Evolutionary conservation across 805 yeast genomes (phyloP).

Genomic region (Pichia occidentalis): DNA sequence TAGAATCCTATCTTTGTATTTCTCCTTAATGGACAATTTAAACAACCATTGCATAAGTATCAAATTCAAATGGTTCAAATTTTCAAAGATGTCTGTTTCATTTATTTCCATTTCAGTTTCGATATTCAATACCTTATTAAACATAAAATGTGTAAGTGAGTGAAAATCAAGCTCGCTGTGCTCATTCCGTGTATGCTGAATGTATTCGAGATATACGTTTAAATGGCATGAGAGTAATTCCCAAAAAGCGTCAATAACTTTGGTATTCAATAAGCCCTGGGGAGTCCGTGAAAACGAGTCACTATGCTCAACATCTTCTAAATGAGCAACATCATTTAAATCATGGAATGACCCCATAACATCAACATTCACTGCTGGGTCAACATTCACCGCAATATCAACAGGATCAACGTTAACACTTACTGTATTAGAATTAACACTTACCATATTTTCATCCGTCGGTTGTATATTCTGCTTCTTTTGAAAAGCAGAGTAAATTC

Average conservation of each 20-base stretch:
- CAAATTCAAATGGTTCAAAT: slow-evolving; percentile 35
- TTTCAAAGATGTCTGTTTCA: slow-evolving; percentile 16
- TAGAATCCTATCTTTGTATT: slow-evolving; percentile 11
- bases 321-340: slow-evolving; percentile 17
- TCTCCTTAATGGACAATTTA: slow-evolving; percentile 26
- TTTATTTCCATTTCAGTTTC: slow-evolving; percentile 3
- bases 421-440: too few relatives aligned
- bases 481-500: slow-evolving; percentile 9
- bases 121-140: slow-evolving; percentile 10
- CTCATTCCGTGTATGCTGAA: slow-evolving; percentile 13
- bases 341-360: slow-evolving; percentile 26
- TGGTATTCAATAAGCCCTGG: slow-evolving; percentile 9
- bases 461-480: neutral
- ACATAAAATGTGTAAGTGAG: slow-evolving; percentile 5
- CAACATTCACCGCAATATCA: slow-evolving; percentile 14
- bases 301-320: neutral
- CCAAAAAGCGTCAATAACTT: slow-evolving; percentile 23
- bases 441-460: slow-evolving; percentile 1
- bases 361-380: slow-evolving; percentile 20
- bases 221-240: slow-evolving; percentile 15
- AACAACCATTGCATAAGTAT: slow-evolving; percentile 37
- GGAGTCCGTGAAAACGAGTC: slow-evolving; percentile 4
- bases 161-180: slow-evolving; percentile 1
- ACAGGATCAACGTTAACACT: slow-evolving; percentile 13
- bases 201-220: slow-evolving; percentile 18